phyloP scores from a whole-genome alignment of 306 rosid species.

The Prunus mira region DNA sequence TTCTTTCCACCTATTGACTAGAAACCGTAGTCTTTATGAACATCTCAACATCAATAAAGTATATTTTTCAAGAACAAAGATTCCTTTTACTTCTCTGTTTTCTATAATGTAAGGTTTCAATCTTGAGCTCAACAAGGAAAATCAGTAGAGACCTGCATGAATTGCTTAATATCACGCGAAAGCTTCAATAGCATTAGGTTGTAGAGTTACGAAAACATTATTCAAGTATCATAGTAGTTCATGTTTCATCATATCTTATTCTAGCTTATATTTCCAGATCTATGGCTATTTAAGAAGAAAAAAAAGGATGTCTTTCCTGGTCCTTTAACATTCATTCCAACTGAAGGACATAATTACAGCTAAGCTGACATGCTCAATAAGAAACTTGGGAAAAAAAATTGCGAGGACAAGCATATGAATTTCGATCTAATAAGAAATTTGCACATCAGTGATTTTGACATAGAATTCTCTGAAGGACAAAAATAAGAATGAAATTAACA shows the following conservation, averaged over 20 bases:
- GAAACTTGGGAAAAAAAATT: neutral
- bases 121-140: neutral
- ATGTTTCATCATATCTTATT: neutral
- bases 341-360: neutral
- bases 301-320: neutral
- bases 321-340: neutral
- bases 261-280: neutral
- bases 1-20: neutral
- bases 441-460: conserved; percentile 1
- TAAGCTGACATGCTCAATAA: neutral
- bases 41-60: neutral
- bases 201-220: neutral
- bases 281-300: neutral
- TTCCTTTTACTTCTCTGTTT: neutral
- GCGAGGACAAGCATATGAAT: neutral
- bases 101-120: neutral
- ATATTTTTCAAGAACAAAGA: neutral
- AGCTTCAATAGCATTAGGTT: neutral
- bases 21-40: neutral
- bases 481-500: conserved; percentile 36
- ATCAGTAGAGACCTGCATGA: neutral
- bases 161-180: neutral
- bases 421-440: neutral
- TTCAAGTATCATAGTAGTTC: neutral
- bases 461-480: conserved; percentile 22